Evolutionary conservation across 2,329 filamentous ascomycete genomes (phyloP), one percentile per base, ranked within the genome.

Genomic region (Trichoderma cornu-damae): DNA sequence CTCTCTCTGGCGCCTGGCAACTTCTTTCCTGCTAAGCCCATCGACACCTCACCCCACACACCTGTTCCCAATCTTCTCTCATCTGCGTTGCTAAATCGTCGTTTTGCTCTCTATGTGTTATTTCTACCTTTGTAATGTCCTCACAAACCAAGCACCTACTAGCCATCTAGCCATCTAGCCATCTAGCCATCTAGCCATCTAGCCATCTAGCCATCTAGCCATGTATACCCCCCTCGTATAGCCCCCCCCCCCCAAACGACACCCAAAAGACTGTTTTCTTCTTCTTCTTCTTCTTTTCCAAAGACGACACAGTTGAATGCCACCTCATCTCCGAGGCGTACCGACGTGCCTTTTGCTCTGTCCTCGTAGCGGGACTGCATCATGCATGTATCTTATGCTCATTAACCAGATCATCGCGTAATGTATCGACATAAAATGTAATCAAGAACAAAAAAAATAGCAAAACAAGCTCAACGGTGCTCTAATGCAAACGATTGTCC

Each of bases 391-490:
- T n/a, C n/a, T n/a, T n/a, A n/a, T n/a, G 32, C 22, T 22, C 16
- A 20, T n/a, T 16, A 22, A 46, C n/a, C 30, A 54, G n/a, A 12
- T n/a, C 30, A 46, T 37, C 51, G 22, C 22, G 24, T 18, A 16
- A 28, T 8, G 14, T 40, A 2, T 12, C 5, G 16, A n/a, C 20
- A 38, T 22, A 22, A 28, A 18, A 51, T 12, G 1, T 6, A 38
- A 28, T 14, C 5, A 12, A 46, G 7, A 37, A 2, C 4, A 30
- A 38, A 24, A 18, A 43, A 50, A 43, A 16, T 44, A 44, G 32
- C 35, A 38, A 58, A 58, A 34, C 38, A 51, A 16, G 47, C 47
- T 51, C n/a, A 47, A 35, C 12, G 12, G 12, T 32, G 22, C 18
- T 6, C 37, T 16, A 34, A 34, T 34, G 53, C 35, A 38, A 20